A percentile compares a stretch with the other conserved stretches of the same genome.
Conservation (phyloP, 176 grass and related monocot genomes). For the Echinochloa phyllopogon region DNA sequence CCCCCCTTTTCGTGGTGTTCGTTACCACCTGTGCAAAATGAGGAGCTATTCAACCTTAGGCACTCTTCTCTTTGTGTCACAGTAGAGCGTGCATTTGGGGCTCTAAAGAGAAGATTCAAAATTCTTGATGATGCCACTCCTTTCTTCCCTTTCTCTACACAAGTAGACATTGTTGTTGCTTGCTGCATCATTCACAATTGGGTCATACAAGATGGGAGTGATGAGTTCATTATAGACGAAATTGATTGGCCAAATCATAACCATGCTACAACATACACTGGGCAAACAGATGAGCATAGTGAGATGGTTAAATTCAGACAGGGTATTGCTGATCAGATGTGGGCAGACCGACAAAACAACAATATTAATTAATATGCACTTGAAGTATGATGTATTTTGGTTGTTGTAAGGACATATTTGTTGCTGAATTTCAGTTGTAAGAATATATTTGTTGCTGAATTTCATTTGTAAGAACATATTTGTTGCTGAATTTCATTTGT, state of each 20-base stretch:
- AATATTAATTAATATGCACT: not conserved
- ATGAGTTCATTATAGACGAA: not conserved
- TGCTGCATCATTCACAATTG: too few relatives aligned
- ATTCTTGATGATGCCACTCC: not conserved
- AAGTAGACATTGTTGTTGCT: too few relatives aligned
- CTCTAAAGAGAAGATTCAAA: not conserved
- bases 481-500: too few relatives aligned
- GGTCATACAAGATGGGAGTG: too few relatives aligned
- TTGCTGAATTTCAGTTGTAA: too few relatives aligned
- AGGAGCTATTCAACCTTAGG: slow-evolving; percentile 12
- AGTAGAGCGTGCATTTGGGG: slow-evolving; percentile 6
- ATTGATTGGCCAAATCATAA: not conserved
- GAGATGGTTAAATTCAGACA: not conserved
- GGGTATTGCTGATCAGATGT: not conserved
- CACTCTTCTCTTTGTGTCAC: not conserved
- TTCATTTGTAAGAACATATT: too few relatives aligned
- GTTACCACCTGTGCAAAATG: slow-evolving; percentile 3
- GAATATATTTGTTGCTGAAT: too few relatives aligned
- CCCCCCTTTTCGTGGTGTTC: slow-evolving; percentile 6
- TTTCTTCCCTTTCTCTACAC: too few relatives aligned
- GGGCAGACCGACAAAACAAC: not conserved
- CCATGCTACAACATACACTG: not conserved
- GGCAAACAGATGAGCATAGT: not conserved
- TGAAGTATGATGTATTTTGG: not conserved
- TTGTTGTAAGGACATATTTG: not conserved